Percentiles rank a stretch among this genome's conserved stretches.
Conservation (phyloP, 169 alveolate species). For the Perkinsus marinus region DNA sequence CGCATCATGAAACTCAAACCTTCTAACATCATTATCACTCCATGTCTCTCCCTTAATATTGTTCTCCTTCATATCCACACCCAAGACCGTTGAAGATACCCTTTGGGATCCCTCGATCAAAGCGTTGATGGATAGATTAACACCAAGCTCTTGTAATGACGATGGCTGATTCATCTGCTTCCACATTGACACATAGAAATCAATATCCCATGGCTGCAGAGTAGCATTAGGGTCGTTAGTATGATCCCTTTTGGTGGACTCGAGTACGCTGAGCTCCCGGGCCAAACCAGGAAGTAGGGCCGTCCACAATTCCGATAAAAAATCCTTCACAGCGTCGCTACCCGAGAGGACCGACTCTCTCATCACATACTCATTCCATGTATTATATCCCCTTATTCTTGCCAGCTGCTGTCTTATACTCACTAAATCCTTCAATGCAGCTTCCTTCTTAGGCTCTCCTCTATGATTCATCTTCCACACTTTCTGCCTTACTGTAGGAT, state of each 20-base stretch:
- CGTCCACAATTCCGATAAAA: background rate
- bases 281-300: background rate
- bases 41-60: background rate
- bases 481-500: background rate
- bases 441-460: background rate
- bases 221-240: background rate
- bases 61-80: background rate
- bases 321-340: background rate
- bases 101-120: background rate
- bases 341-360: background rate
- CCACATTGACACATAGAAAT: background rate
- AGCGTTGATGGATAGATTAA: background rate
- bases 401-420: background rate
- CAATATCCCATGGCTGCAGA: background rate
- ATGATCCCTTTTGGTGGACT: background rate
- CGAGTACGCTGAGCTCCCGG: background rate
- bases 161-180: background rate
- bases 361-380: background rate
- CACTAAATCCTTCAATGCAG: background rate
- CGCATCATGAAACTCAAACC: background rate
- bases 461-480: background rate
- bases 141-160: background rate
- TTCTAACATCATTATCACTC: background rate
- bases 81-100: background rate
- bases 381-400: background rate